Evolutionary conservation across 768 basidiomycete genomes (phyloP), one percentile per base, ranked within the genome.

Genomic region (Suillus fuscotomentosus): DNA sequence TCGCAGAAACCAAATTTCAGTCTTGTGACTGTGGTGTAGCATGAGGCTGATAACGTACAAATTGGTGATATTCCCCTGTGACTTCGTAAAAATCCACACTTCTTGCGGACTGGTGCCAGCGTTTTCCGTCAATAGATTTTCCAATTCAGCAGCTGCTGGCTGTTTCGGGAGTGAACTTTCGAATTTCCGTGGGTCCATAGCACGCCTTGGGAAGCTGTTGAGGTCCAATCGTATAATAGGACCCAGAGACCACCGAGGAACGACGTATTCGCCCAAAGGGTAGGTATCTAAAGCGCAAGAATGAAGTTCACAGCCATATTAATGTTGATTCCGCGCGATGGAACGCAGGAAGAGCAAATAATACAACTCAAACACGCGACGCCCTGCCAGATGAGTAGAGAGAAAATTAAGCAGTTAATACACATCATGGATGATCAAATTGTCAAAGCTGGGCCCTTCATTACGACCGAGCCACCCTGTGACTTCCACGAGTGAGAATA

Each of bases 51-150:
- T 39, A 60, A 81, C 91, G 65, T 70, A 94, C 92, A 74, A 87
- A 91, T 78, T 94, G 91, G 69, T 88, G 85, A 70, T 87, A 92
- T 15, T 90, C 87, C 1, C 91, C 92, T 69, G 88, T 84, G 34
- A 93, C 86, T 69, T 93, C 93, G 69, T 88, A 88, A 62, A 92
- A 71, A 2, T 91, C 92, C 3, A 88, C 83, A 50, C 83, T 80
- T 66, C 76, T 77, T 60, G 84, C 10, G 36, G 36, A 38, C 8
- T 72, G n/a, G 84, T 67, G 62, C 75, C 76, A 48, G 75, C 72
- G 65, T 66, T 72, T 51, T 60, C 64, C 65, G 72, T 38, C 75
- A 79, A 61, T 13, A 71, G 70, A 31, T 66, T 70, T 50, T 69
- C 63, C 34, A 77, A 39, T 60, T 76, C 74, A 10, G 72, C 65